Evolutionary conservation across 1,284 basidiomycete species (phyloP).

Genomic region (Apiotrichum brassicae): DNA sequence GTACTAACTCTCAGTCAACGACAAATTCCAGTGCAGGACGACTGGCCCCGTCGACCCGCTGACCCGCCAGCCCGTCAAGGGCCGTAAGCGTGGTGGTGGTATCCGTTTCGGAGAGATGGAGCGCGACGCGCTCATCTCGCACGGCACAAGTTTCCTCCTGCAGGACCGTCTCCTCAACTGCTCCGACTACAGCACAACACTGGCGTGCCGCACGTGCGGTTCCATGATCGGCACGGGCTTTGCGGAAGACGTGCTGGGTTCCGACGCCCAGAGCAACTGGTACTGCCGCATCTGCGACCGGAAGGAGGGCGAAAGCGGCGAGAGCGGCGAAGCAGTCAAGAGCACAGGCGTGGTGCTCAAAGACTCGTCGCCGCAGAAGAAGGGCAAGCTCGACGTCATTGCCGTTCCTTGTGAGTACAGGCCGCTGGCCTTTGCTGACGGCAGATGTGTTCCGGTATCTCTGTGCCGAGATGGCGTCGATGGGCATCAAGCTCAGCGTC

Average conservation of each 20-base stretch:
- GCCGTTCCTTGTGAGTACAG: conserved; percentile 97
- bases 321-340: conserved; percentile 5
- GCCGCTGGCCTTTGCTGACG: no score
- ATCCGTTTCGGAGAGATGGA: conserved; percentile 99
- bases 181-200: conserved; percentile 97
- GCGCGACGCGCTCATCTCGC: conserved; percentile 94
- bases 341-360: conserved; percentile 24
- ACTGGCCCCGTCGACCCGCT: conserved; percentile 94
- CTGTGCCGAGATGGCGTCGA: conserved; percentile 55
- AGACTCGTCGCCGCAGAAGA: conserved; percentile 9
- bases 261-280: conserved; percentile 55
- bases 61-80: conserved; percentile 97
- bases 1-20: conserved; percentile 58
- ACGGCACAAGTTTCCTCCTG: conserved; percentile 94
- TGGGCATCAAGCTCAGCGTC: conserved; percentile 53
- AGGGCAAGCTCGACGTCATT: conserved; percentile 78
- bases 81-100: conserved; percentile 95
- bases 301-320: conserved; percentile 41
- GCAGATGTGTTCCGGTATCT: conserved; percentile 44
- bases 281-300: conserved; percentile 87
- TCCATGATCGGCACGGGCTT: conserved; percentile 92
- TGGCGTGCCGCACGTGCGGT: conserved; percentile 95
- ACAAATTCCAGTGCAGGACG: conserved; percentile 99
- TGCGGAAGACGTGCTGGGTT: conserved; percentile 62
- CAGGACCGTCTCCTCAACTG: conserved; percentile 99